Evolutionary conservation across 805 yeast genomes (phyloP).

Genomic region (Tetrapisispora fleetii): DNA sequence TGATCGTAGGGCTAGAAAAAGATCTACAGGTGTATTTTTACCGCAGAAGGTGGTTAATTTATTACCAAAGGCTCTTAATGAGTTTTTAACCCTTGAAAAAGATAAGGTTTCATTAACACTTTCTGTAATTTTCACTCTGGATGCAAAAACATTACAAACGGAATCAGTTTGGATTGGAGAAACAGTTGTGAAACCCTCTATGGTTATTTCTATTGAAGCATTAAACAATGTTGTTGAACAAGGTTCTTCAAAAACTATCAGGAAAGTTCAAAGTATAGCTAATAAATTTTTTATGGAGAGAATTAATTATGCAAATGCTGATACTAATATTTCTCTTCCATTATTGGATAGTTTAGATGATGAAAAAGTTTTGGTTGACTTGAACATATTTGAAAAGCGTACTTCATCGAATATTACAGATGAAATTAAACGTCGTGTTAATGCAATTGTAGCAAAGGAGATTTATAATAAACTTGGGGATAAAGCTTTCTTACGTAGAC

Average conservation of each 20-base stretch:
- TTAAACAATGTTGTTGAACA: constrained; percentile 12
- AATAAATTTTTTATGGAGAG: constrained; percentile 19
- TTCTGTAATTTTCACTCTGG: constrained; percentile 73
- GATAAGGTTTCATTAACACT: constrained; percentile 55
- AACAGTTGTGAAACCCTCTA: constrained; percentile 52
- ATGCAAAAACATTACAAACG: constrained; percentile 59
- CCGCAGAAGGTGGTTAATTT: constrained; percentile 64
- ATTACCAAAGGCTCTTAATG: constrained; percentile 56
- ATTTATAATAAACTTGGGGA: constrained; percentile 70
- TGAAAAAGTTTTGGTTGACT: constrained; percentile 60
- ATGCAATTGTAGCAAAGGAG: constrained; percentile 75
- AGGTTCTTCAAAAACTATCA: neutral
- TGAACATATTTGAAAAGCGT: constrained; percentile 61
- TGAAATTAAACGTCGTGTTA: constrained; percentile 74
- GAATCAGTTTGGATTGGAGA: constrained; percentile 71
- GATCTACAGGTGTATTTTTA: constrained; percentile 80
- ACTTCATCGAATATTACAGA: constrained; percentile 49
- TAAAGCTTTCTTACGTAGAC: constrained; percentile 75
- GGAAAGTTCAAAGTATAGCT: constrained; percentile 15
- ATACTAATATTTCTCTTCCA: constrained; percentile 37
- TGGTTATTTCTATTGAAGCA: constrained; percentile 10
- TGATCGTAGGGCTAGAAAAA: constrained; percentile 82
- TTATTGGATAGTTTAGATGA: constrained; percentile 78
- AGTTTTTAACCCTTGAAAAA: constrained; percentile 49
- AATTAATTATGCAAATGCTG: constrained; percentile 11